These are phyloP conservation scores for Neophaeococcomyces aloes DNA, from an alignment of 2,329 filamentous ascomycete species.

Conservation along the genomic window DNA sequence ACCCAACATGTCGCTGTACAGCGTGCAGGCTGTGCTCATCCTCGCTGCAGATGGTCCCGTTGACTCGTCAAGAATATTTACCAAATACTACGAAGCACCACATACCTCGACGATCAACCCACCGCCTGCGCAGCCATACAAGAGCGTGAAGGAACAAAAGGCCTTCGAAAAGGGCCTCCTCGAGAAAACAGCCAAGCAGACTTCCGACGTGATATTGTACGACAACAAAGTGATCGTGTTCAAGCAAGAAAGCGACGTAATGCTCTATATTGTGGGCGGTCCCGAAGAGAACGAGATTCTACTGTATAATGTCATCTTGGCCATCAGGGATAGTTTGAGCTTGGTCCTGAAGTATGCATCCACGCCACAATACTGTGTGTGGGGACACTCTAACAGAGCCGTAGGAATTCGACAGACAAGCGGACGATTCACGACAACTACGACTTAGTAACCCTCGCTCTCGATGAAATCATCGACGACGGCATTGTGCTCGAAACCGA, in stretches of 20 bases:
- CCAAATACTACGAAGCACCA: conserved; percentile 79
- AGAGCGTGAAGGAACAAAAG: conserved; percentile 86
- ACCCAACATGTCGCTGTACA: conserved; percentile 64
- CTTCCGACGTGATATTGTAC: conserved; percentile 90
- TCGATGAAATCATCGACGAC: conserved; percentile 92
- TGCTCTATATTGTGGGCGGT: conserved; percentile 86
- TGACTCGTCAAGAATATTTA: conserved; percentile 80
- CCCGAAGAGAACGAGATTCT: conserved; percentile 94
- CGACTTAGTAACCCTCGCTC: conserved; percentile 82
- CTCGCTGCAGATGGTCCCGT: conserved; percentile 55
- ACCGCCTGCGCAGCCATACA: conserved; percentile 61
- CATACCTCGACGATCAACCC: conserved; percentile 48
- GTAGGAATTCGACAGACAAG: conserved; percentile 89
- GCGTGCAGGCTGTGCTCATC: conserved; percentile 66
- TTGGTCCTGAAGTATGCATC: conserved; percentile 73
- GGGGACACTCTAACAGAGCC: conserved; percentile 1
- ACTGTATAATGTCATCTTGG: conserved; percentile 86
- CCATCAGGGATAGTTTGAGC: conserved; percentile 80
- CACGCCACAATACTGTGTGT: neutral
- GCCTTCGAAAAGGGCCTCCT: conserved; percentile 92
- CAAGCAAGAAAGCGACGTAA: conserved; percentile 95
- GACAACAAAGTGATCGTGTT: conserved; percentile 94
- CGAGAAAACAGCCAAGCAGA: conserved; percentile 93
- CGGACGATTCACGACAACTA: conserved; percentile 98
- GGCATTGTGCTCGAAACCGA: conserved; percentile 97